Evolutionary conservation across 2,329 filamentous ascomycete genomes (phyloP).

Genomic region (Blastomyces percursus): DNA sequence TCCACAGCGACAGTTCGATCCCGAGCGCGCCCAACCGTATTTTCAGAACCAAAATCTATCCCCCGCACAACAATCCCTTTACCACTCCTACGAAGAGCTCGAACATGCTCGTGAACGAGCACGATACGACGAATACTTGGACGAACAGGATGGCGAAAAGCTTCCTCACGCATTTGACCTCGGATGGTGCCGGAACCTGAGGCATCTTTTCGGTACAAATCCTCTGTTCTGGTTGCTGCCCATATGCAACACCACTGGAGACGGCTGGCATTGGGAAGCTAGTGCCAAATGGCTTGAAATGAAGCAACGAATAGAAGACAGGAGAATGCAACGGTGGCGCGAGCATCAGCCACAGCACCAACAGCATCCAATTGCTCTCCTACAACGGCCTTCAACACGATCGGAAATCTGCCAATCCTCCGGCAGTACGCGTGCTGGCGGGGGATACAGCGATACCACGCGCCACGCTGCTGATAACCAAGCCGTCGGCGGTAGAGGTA

Average conservation of each 20-base stretch:
- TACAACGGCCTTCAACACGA: constrained; percentile 3
- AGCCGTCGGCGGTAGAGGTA: background rate
- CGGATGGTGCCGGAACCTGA: constrained; percentile 67
- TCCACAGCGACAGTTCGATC: constrained; percentile 13
- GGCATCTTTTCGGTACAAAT: constrained; percentile 67
- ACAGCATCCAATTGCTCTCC: constrained; percentile 17
- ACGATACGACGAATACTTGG: constrained; percentile 69
- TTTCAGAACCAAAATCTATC: constrained; percentile 20
- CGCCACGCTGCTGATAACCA: background rate
- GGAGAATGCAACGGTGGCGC: constrained; percentile 22
- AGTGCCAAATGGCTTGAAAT: constrained; percentile 67
- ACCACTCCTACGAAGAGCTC: constrained; percentile 42
- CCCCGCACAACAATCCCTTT: constrained; percentile 36
- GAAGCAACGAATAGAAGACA: constrained; percentile 47
- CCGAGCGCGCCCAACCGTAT: constrained; percentile 6
- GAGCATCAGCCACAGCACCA: constrained; percentile 24
- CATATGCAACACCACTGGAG: constrained; percentile 72
- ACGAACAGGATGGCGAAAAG: constrained; percentile 77
- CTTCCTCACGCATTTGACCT: constrained; percentile 91
- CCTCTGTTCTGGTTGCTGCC: constrained; percentile 69
- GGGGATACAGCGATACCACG: background rate
- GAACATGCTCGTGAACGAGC: constrained; percentile 55
- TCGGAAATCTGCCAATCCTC: constrained; percentile 21
- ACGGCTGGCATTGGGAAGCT: constrained; percentile 91
- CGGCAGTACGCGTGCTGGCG: background rate